Conservation (phyloP, 768 basidiomycete species). For the Rhodotorula diobovata region DNA sequence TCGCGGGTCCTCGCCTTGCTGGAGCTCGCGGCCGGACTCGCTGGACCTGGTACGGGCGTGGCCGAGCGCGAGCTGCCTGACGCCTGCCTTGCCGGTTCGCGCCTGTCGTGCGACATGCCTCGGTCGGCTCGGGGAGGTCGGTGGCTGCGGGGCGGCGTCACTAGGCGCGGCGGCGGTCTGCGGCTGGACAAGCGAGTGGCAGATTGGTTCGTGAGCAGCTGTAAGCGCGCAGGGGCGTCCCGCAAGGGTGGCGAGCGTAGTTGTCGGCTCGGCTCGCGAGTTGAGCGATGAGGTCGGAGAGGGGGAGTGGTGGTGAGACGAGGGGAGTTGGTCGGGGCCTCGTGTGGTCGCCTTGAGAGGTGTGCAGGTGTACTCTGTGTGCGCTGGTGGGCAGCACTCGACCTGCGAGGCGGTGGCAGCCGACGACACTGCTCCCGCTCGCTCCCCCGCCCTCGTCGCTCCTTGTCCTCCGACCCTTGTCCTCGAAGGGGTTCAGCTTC, state of each 20-base stretch:
- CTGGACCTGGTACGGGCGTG: not conserved
- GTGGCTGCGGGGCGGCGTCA: no score
- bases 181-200: no score
- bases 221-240: no score
- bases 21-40: slow-evolving; percentile 9
- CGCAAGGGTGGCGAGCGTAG: not conserved
- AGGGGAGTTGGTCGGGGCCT: no score
- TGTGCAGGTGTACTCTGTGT: not conserved
- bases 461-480: not conserved
- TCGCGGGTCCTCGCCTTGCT: not conserved
- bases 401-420: not conserved
- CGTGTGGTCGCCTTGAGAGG: no score
- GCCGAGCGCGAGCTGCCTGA: not conserved
- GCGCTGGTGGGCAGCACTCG: not conserved
- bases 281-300: not conserved
- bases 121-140: no score
- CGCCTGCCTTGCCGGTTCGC: not conserved
- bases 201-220: no score
- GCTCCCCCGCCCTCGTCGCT: not conserved
- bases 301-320: no score
- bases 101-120: not conserved
- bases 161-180: no score
- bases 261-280: no score
- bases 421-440: no score
- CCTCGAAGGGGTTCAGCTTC: no score